Evolutionary conservation across 495 filamentous ascomycete species (phyloP), one percentile per base, ranked within the genome.

Genomic region (Penicillium paxilli): DNA sequence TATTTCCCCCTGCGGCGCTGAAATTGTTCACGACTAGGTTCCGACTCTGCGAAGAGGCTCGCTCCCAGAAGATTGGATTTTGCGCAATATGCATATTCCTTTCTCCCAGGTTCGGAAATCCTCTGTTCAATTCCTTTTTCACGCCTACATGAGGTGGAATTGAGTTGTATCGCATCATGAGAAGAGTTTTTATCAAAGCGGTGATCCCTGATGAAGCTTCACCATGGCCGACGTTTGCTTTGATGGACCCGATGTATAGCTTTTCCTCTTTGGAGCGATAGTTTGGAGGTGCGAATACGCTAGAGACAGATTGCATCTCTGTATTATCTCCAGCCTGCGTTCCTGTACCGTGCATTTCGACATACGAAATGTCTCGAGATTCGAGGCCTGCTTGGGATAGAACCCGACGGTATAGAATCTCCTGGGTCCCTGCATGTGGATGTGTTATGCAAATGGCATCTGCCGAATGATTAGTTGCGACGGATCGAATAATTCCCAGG

Each of bases 341-440:
- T 0, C 76, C 75, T 4, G 75, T 79, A 2, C 75, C 73, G 49
- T 79, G 76, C 44, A 77, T 57, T 63, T 84, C 82, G 3, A 83
- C 72, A 52, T 77, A 80, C 50, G 63, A 63, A 20, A 85, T 70
- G 38, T 79, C 76, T 21, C 70, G 55, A 0, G 80, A 76, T 47
- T 77, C 63, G n/a, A 84, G 63, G 12, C 69, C 76, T 24, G 74
- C 74, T 22, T 74, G 60, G 10, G 61, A 56, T 19, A 84, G 56
- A 1, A 84, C 72, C 21, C 63, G 58, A 25, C 71, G 67, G 54
- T 73, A 78, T 1, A 78, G 57, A 37, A 71, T 69, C 30, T 70
- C 63, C 54, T 84, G 82, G 0, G 77, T 63, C 8, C 66, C 72
- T 6, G 73, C 76, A 50, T 83, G 80, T 1, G 82, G 82, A 40